Percentiles rank a stretch among this genome's conserved stretches.
Conservation (phyloP, 108 stramenopile genomes). For the Pinguiococcus pyrenoidosus region DNA sequence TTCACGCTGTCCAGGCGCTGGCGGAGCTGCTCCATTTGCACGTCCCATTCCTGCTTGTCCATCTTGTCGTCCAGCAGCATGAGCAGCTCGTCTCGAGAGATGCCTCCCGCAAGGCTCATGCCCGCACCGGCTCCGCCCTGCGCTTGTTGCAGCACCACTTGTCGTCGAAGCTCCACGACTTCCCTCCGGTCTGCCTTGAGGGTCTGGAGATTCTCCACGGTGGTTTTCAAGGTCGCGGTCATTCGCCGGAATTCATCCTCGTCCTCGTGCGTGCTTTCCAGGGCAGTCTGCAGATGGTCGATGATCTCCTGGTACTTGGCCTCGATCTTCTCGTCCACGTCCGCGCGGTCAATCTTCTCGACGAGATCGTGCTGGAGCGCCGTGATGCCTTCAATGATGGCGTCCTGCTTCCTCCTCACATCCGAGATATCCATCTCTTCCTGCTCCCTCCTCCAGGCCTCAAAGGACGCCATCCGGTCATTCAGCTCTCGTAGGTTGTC, state of each 20-base stretch:
- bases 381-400: constrained; percentile 18
- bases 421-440: constrained; percentile 20
- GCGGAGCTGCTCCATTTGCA: too few species aligned
- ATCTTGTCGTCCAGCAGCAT: constrained; percentile 20
- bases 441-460: too few species aligned
- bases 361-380: constrained; percentile 24
- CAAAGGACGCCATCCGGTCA: too few species aligned
- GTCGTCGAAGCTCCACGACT: constrained; percentile 1
- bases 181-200: constrained; percentile 20
- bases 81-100: constrained; percentile 18
- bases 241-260: constrained; percentile 26
- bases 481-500: too few species aligned
- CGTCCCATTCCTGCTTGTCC: constrained; percentile 14
- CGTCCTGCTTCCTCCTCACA: constrained; percentile 11
- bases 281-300: constrained; percentile 25
- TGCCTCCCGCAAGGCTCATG: neutral
- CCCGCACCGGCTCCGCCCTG: constrained; percentile 1
- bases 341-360: constrained; percentile 19
- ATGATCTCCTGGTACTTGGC: constrained; percentile 26
- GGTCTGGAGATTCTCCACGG: constrained; percentile 12
- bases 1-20: constrained; percentile 5
- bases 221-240: constrained; percentile 11
- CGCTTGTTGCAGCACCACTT: neutral
- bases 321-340: constrained; percentile 23
- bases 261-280: constrained; percentile 20